phyloP scores from a whole-genome alignment of 306 rosid genomes.

The Arachis hypogaea region DNA sequence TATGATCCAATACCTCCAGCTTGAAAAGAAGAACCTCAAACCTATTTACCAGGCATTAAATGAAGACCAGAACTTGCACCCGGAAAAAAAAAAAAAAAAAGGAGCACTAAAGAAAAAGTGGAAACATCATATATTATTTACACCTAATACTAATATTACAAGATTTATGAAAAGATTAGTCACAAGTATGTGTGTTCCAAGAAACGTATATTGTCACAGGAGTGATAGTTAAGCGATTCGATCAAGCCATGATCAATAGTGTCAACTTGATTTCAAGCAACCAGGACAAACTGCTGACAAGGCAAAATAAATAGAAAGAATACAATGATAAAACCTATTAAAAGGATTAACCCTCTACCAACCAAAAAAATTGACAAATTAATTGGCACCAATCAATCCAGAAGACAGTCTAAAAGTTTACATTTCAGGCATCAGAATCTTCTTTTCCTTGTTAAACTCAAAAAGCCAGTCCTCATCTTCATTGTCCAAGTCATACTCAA shows the following conservation, averaged over 20 bases:
- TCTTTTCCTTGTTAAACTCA: slow-evolving; percentile 69
- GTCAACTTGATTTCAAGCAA: slow-evolving; percentile 4
- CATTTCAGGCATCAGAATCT: slow-evolving; percentile 69
- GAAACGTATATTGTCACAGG: background rate
- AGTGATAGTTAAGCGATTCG: slow-evolving; percentile 5
- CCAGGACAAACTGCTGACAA: background rate
- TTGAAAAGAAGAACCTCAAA: slow-evolving; percentile 82
- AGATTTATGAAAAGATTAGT: slow-evolving; percentile 14
- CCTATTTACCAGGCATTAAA: slow-evolving; percentile 55
- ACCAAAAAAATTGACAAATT: slow-evolving; percentile 7
- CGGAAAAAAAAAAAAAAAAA: background rate
- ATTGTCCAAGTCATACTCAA: slow-evolving; percentile 93
- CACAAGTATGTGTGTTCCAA: background rate
- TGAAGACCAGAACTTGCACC: slow-evolving; percentile 32
- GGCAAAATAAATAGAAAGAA: background rate
- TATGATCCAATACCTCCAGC: slow-evolving; percentile 97
- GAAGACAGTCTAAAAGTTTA: slow-evolving; percentile 35
- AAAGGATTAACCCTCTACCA: background rate
- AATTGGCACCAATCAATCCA: slow-evolving; percentile 17
- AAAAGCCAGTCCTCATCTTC: slow-evolving; percentile 96
- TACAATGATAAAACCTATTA: background rate
- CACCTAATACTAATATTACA: slow-evolving; percentile 11
- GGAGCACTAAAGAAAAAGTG: background rate
- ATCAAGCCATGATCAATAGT: slow-evolving; percentile 17
- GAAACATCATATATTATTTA: slow-evolving; percentile 22